Percentiles rank a stretch among this genome's conserved stretches.
Evolutionary conservation across 129 eudicot genomes (phyloP).

Genomic region (Pulicaria dysenterica): DNA sequence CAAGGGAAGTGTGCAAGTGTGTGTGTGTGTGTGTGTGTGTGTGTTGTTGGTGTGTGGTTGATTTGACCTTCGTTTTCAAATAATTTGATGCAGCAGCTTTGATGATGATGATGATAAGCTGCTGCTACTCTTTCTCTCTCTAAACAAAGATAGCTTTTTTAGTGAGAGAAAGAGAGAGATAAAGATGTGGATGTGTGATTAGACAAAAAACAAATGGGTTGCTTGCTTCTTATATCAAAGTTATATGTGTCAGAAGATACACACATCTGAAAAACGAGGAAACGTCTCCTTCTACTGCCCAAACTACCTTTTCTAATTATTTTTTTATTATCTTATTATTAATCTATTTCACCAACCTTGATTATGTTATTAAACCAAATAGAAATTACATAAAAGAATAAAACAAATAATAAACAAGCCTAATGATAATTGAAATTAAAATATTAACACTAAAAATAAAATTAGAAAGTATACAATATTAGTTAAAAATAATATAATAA

Average conservation of each 20-base stretch:
- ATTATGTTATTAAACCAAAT: background rate
- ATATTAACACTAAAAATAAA: too few relatives aligned
- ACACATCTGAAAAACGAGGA: conserved; percentile 89
- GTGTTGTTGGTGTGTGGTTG: conserved; percentile 38
- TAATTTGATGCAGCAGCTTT: conserved; percentile 69
- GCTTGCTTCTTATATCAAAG: conserved; percentile 45
- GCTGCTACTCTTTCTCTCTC: conserved; percentile 39
- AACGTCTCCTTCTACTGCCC: conserved; percentile 69
- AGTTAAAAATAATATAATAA: background rate
- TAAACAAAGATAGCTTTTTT: conserved; percentile 38
- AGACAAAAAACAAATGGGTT: conserved; percentile 33
- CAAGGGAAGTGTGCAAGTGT: conserved; percentile 31
- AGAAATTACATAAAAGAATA: background rate
- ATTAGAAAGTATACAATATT: too few relatives aligned
- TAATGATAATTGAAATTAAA: background rate
- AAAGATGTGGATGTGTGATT: conserved; percentile 40
- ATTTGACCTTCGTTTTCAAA: conserved; percentile 83
- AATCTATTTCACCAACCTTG: background rate
- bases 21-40: conserved; percentile 28
- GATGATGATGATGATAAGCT: conserved; percentile 42
- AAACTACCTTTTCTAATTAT: conserved; percentile 22
- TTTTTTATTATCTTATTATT: background rate
- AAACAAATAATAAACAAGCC: background rate
- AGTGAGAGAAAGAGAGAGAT: conserved; percentile 34
- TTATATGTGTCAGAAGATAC: conserved; percentile 74